Evolutionary conservation across 2,329 filamentous ascomycete genomes (phyloP), one percentile per base, ranked within the genome.

Genomic region (Ambrosiella xylebori): DNA sequence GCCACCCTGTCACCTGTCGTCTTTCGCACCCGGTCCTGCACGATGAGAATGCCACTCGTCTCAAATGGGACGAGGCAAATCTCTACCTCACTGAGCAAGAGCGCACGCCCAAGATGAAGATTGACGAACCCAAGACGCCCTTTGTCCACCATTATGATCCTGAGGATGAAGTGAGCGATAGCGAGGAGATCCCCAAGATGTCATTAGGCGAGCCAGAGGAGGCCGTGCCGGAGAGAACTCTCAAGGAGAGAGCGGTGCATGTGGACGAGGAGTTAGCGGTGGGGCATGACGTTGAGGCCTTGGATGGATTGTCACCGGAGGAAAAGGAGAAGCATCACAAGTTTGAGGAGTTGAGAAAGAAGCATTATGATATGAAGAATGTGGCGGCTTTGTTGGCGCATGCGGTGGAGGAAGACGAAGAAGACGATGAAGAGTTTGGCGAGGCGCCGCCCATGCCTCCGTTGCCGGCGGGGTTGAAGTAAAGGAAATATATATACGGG

Each of bases 11-110:
- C 7, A 85, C 83, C n/a, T 85, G 88, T 58, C 59, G 59, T 15
- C 51, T 50, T 7, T 61, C 84, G 88, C 55, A 58, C 41, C 37
- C 56, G 12, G 45, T 54, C 12, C 44, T 50, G 11, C 17, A 44
- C 12, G 59, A 61, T 39, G 59, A 61, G 19, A 56, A 53, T 15
- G 83, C 79, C 60, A 85, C 86, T 62, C 84, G 89, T 62, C 77
- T 98, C 64, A 95, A 96, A 73, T 98, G 93, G 93, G 93, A 98
- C 70, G 93, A 98, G 74, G 93, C 88, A 51, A 98, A 98, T 68
- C 79, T 98, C 38, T 98, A 96, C 72, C 79, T 98, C 57, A 93
- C 93, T 7, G 93, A 98, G 73, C 91, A 97, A 71, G 88, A 97
- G 71, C 90, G 87, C 71, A 88, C 84, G 61, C 85, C 86, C 62